Conservation (phyloP, 768 basidiomycete species). For the Russula virescens region DNA sequence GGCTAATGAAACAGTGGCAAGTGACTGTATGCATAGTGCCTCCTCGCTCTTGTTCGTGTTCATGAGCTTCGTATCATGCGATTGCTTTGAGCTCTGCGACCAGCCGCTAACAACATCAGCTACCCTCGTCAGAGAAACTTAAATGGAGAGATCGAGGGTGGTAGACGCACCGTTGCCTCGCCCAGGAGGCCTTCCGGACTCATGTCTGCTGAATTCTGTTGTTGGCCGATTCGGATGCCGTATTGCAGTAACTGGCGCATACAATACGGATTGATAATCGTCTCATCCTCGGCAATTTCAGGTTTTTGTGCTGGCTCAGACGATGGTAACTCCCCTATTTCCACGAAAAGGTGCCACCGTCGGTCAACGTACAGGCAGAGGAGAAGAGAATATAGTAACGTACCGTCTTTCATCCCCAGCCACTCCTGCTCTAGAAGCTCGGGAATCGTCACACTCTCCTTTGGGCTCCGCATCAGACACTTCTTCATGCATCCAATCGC, state of each 20-base stretch:
- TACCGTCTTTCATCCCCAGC: slow-evolving; percentile 59
- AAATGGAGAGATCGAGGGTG: not conserved
- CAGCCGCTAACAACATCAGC: slow-evolving; percentile 14
- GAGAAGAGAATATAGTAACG: slow-evolving; percentile 26
- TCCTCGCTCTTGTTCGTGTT: not conserved
- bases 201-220: slow-evolving; percentile 21
- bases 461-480: slow-evolving; percentile 74
- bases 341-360: not conserved
- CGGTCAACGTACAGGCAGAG: slow-evolving; percentile 4
- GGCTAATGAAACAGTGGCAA: slow-evolving; percentile 22
- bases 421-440: slow-evolving; percentile 80
- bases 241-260: slow-evolving; percentile 71
- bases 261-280: slow-evolving; percentile 72
- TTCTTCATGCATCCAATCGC: slow-evolving; percentile 80
- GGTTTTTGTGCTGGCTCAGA: slow-evolving; percentile 32
- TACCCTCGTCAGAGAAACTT: not conserved
- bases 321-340: slow-evolving; percentile 29
- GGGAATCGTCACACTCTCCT: slow-evolving; percentile 82
- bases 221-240: slow-evolving; percentile 57
- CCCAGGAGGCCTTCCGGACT: slow-evolving; percentile 34
- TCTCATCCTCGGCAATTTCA: slow-evolving; percentile 46
- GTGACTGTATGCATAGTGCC: slow-evolving; percentile 2
- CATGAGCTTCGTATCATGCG: slow-evolving; percentile 10
- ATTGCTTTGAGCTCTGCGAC: slow-evolving; percentile 23
- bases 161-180: slow-evolving; percentile 29